Conservation (phyloP, 768 basidiomycete genomes). For the Mycena pura region DNA sequence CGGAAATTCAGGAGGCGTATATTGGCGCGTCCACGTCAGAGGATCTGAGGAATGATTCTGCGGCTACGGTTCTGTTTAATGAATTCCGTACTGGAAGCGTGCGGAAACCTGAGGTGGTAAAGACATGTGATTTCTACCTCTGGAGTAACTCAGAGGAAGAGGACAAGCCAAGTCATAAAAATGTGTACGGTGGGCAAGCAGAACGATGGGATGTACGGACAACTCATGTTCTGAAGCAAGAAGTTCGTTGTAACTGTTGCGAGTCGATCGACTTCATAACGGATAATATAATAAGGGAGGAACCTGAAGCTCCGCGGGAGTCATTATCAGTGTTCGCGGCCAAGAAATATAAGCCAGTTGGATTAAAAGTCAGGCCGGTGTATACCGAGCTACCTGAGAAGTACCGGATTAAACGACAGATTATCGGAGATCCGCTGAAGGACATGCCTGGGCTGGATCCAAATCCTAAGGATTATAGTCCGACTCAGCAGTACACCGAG, state of each 20-base stretch:
- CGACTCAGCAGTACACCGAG: conserved; percentile 21
- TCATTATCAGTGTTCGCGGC: not conserved
- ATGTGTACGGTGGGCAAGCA: too few species aligned
- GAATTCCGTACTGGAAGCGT: not conserved
- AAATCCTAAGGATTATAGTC: conserved; percentile 27
- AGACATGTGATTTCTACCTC: not conserved
- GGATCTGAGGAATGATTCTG: not conserved
- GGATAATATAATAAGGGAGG: too few species aligned
- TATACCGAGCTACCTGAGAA: conserved; percentile 26
- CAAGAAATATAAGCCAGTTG: conserved; percentile 32
- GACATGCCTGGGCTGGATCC: conserved; percentile 21
- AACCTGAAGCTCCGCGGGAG: not conserved
- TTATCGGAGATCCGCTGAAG: conserved; percentile 34
- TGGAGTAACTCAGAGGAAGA: too few species aligned
- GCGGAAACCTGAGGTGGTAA: not conserved
- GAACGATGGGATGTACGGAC: too few species aligned
- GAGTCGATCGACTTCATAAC: too few species aligned
- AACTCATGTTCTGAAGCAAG: too few species aligned
- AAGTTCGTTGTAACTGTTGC: too few species aligned
- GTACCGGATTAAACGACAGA: conserved; percentile 16
- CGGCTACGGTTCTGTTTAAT: not conserved
- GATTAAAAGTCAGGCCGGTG: conserved; percentile 27
- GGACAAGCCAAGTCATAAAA: too few species aligned
- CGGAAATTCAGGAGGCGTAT: not conserved
- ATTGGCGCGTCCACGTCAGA: not conserved